Evolutionary conservation across 305 asterid genomes (phyloP).

Genomic region (Fraxinus nigra): DNA sequence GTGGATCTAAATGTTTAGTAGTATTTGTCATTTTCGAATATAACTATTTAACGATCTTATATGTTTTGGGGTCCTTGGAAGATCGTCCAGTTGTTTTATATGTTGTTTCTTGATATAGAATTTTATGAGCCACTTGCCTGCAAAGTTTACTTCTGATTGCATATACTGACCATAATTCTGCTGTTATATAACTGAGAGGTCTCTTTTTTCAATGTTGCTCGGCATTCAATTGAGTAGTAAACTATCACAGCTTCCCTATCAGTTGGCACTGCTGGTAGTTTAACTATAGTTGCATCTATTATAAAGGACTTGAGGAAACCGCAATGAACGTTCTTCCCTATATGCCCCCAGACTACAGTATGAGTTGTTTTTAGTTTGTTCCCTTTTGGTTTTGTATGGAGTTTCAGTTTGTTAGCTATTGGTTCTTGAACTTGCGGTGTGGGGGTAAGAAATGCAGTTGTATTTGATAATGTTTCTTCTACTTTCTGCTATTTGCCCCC

Average conservation of each 20-base stretch:
- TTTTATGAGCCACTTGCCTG: constrained; percentile 6
- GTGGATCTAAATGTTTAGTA: neutral
- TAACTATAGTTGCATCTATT: neutral
- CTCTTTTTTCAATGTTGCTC: constrained; percentile 7
- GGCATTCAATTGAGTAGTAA: neutral
- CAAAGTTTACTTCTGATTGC: neutral
- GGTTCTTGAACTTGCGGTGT: neutral
- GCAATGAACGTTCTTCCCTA: neutral
- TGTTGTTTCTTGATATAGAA: constrained; percentile 3
- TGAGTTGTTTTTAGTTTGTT: neutral
- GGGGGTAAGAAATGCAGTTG: neutral
- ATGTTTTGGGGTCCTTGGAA: constrained; percentile 10
- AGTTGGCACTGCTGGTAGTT: neutral
- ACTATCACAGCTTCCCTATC: neutral
- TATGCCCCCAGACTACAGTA: neutral
- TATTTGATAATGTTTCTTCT: neutral
- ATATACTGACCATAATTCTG: constrained; percentile 7
- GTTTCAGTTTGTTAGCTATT: neutral
- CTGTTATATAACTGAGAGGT: constrained; percentile 6
- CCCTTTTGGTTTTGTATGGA: neutral
- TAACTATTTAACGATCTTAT: constrained; percentile 7
- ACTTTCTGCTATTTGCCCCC: neutral
- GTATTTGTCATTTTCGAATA: constrained; percentile 10
- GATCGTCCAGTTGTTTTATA: neutral
- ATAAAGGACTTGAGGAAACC: neutral